Evolutionary conservation across 2,329 filamentous ascomycete species (phyloP).

Genomic region (Aspergillus quadricinctus): DNA sequence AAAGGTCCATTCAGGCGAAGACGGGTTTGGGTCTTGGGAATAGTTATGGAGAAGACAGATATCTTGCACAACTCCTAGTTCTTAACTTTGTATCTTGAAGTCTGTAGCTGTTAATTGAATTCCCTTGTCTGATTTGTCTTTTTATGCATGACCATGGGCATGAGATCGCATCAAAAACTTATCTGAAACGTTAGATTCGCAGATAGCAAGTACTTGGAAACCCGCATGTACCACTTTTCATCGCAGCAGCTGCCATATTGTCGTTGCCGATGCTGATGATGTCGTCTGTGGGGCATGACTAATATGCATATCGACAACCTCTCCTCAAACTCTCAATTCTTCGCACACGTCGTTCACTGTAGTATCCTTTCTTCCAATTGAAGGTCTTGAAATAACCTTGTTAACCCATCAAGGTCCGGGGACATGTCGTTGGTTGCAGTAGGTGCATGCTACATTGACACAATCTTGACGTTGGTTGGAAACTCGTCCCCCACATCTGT

Average conservation of each 20-base stretch:
- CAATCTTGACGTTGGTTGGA: conserved; percentile 56
- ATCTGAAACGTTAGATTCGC: not conserved
- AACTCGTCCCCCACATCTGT: conserved; percentile 1
- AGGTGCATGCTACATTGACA: conserved; percentile 68
- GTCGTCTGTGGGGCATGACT: conserved; percentile 15
- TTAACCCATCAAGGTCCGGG: not conserved
- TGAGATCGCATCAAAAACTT: not conserved
- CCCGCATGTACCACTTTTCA: not conserved
- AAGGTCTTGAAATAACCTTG: not conserved
- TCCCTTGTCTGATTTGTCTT: not conserved
- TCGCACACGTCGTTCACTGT: not conserved
- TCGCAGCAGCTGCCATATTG: not conserved
- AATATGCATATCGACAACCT: conserved; percentile 14
- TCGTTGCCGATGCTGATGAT: conserved; percentile 1
- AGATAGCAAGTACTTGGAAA: not conserved
- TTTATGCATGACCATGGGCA: not conserved
- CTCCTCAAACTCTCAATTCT: not conserved
- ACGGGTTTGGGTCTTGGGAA: not conserved
- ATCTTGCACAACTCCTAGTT: not conserved
- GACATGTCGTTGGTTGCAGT: conserved; percentile 58
- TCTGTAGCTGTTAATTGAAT: too few relatives aligned
- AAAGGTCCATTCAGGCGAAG: not conserved
- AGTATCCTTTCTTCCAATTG: not conserved
- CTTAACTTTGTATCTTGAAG: not conserved
- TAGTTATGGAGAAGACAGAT: not conserved